Base-by-base conservation (phyloP, 129 eudicot species). In the Centrapalus pauciflorus region DNA sequence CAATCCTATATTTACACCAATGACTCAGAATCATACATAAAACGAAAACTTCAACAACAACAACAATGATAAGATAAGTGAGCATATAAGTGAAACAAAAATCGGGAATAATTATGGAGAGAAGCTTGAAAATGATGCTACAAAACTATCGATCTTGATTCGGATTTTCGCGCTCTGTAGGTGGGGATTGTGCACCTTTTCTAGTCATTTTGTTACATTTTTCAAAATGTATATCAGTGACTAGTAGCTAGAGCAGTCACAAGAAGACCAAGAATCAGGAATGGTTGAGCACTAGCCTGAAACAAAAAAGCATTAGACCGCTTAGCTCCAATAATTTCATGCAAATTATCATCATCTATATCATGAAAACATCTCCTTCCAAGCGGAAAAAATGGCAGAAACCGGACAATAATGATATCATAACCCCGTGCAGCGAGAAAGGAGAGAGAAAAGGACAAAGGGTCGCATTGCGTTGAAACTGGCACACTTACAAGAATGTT, bases 281-380 rank as follows among this genome's bases (percentile, higher is more conserved):
- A 89, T 49, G 96, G 96, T 67, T 89, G 96, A 59, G 96, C 96
- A 78, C 98, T 93, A 43, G 96, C 98, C 98, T 93, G 96, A 61
- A 74, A 75, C 12, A 5, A 73, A 5, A 73, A 65, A 62, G 6
- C 64, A 61, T 76, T 76, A 3, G 5, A 32, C 55, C 14, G 26
- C 58, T 68, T 69, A 54, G 11, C 7, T 40, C 21, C 58, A 19
- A 32, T 14, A 19, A 11, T 48, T 23, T 54, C 59, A 40, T 55
- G 57, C 66, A 64, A 35, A 55, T 38, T 73, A 73, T 43, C 26
- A 73, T 43, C 26, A 73, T 64, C 19, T 21, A 30, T 46, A 48
- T 60, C 17, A 48, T 29, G 6, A 48, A 10, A 17, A 48, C 9
- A 48, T 24, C 19, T 17, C 25, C 19, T 48, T 48, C 4, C 25